Base-by-base conservation (phyloP, 108 stramenopile species). In the Nitzschia sp. region DNA sequence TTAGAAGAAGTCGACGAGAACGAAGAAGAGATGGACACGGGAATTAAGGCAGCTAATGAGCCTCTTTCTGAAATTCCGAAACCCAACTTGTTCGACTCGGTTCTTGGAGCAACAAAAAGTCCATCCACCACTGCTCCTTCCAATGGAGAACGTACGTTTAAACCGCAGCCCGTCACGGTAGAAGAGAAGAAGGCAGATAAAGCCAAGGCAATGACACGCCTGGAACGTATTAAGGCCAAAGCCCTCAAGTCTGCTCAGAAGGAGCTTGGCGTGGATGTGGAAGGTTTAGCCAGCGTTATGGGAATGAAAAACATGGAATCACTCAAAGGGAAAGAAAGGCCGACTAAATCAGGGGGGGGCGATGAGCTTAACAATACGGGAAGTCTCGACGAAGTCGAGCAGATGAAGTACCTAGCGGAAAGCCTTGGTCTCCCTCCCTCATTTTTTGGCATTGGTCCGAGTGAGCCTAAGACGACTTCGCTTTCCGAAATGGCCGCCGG, bases 191-290 rank as follows among this genome's bases (percentile, higher is more conserved):
- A 19, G 5, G 13, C 49, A 4, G 49, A 51, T 21, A 51, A 51
- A 19, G 21, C 11, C 18, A 8, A 51, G n/a, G 49, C 49, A 4
- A 51, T 51, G 49, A n/a, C 49, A 19, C 11, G 49, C 4, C 49
- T 51, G 4, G 49, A 51, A 51, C 49, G 49, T 17, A 51, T 51
- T 19, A 51, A 51, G 21, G 49, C 49, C 4, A 51, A 51, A 51
- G 49, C 49, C 4, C 13, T 51, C 13, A 51, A 51, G 49, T 51
- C 49, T 19, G 49, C 49, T 5, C 49, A 51, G 13, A 51, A 19
- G n/a, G 49, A 51, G 21, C 49, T 51, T 17, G 49, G 49, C 4
- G 49, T 51, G 4, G 49, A 51, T 51, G 19, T 23, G 4, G 49
- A 17, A 8, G 49, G 49, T 8, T 19, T 51, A 4, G 49, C 49